Evolutionary conservation across 257 asterid genomes (phyloP).

Genomic region (Vinca minor): DNA sequence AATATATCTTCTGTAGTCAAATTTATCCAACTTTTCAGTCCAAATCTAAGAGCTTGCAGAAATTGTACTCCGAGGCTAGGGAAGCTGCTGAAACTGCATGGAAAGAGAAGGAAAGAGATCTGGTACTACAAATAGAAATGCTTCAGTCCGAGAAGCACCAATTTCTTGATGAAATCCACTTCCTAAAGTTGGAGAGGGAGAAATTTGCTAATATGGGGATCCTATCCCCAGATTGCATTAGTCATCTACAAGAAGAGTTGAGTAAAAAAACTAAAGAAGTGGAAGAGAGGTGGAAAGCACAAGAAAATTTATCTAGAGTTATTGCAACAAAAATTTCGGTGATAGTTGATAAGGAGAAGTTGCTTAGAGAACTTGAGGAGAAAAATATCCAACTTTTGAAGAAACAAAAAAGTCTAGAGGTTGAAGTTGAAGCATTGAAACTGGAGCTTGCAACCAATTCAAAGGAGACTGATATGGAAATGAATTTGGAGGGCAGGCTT

Average conservation of each 20-base stretch:
- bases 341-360: conserved; percentile 30
- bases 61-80: conserved; percentile 51
- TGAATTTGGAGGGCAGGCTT: conserved; percentile 48
- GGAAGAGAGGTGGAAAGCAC: conserved; percentile 27
- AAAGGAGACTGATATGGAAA: conserved; percentile 48
- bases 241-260: conserved; percentile 47
- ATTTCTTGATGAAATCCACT: conserved; percentile 43
- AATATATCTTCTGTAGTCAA: conserved; percentile 75
- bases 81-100: conserved; percentile 57
- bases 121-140: conserved; percentile 46
- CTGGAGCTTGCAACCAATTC: conserved; percentile 44
- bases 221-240: conserved; percentile 27
- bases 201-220: conserved; percentile 37
- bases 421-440: conserved; percentile 40
- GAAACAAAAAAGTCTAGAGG: conserved; percentile 35
- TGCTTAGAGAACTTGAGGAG: conserved; percentile 36
- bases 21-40: conserved; percentile 56
- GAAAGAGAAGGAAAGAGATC: conserved; percentile 52
- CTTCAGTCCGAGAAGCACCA: conserved; percentile 49
- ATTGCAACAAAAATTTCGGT: conserved; percentile 29
- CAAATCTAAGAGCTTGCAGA: conserved; percentile 38
- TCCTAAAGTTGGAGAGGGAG: conserved; percentile 45
- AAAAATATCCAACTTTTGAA: conserved; percentile 32
- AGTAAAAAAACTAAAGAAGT: conserved; percentile 34
- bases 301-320: conserved; percentile 27